These are phyloP conservation scores for Neotropicomus parvogracilis DNA, from an alignment of 1,284 basidiomycete species.

Conservation along the genomic window DNA sequence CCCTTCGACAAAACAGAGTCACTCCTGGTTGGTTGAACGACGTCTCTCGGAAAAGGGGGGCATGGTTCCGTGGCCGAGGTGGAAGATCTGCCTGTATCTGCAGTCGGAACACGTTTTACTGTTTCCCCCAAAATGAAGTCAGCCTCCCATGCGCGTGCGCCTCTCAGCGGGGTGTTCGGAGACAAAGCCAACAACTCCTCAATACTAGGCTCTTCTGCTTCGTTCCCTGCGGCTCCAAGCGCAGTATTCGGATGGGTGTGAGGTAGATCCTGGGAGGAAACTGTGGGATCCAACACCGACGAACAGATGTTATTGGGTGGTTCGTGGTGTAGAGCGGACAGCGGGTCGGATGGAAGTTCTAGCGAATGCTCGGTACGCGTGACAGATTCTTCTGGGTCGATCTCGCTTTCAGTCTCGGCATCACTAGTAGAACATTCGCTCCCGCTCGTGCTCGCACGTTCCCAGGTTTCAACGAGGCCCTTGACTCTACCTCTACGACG, in stretches of 20 bases:
- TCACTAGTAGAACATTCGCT: constrained; percentile 27
- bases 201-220: constrained; percentile 30
- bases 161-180: constrained; percentile 17
- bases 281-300: not conserved
- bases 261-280: constrained; percentile 1
- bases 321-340: not conserved
- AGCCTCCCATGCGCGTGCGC: constrained; percentile 32
- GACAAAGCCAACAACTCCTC: constrained; percentile 29
- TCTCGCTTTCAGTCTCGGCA: constrained; percentile 24
- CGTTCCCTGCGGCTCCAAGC: not conserved
- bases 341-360: not conserved
- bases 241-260: constrained; percentile 4
- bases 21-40: not conserved
- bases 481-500: constrained; percentile 33
- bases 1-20: constrained; percentile 4
- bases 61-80: not conserved
- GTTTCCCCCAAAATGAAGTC: constrained; percentile 29
- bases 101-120: constrained; percentile 25
- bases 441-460: constrained; percentile 25
- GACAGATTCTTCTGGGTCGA: not conserved
- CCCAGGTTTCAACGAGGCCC: constrained; percentile 33
- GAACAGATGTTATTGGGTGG: not conserved
- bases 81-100: not conserved
- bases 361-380: not conserved
- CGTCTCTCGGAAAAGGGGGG: not conserved